Evolutionary conservation across 2,329 filamentous ascomycete genomes (phyloP).

Genomic region (Scedosporium dehoogii): DNA sequence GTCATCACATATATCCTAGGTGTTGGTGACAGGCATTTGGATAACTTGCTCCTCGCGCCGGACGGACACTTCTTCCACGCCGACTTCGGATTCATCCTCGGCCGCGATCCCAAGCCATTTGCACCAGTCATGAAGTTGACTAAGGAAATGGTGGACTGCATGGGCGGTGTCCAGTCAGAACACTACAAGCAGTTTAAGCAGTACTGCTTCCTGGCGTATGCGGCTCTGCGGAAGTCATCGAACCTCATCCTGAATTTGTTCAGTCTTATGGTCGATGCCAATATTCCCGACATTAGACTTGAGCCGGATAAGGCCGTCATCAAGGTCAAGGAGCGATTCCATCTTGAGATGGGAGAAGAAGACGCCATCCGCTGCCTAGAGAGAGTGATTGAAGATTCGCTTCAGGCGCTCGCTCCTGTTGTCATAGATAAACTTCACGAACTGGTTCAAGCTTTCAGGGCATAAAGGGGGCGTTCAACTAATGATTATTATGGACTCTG

Average conservation of each 20-base stretch:
- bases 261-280: constrained; percentile 93
- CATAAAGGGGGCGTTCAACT: constrained; percentile 29
- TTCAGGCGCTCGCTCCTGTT: constrained; percentile 82
- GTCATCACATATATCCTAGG: constrained; percentile 97
- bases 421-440: constrained; percentile 94
- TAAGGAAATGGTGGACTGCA: constrained; percentile 97
- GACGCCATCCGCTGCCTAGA: constrained; percentile 86
- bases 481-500: background rate
- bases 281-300: constrained; percentile 88
- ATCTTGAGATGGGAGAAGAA: constrained; percentile 82
- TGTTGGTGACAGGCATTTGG: constrained; percentile 89
- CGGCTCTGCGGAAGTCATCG: constrained; percentile 77
- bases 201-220: constrained; percentile 92
- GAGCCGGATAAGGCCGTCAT: constrained; percentile 89
- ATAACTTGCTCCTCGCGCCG: constrained; percentile 85
- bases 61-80: constrained; percentile 96
- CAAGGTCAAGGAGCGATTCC: constrained; percentile 92
- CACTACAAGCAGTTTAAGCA: constrained; percentile 87
- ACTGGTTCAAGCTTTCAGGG: constrained; percentile 81
- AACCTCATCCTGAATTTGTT: constrained; percentile 93
- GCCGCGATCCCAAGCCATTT: constrained; percentile 93
- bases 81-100: constrained; percentile 96
- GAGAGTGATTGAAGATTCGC: constrained; percentile 79
- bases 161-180: constrained; percentile 75
- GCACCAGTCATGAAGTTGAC: constrained; percentile 94